Evolutionary conservation across 2,329 filamentous ascomycete genomes (phyloP), one percentile per base, ranked within the genome.

Genomic region (Trichoderma semiorbis): DNA sequence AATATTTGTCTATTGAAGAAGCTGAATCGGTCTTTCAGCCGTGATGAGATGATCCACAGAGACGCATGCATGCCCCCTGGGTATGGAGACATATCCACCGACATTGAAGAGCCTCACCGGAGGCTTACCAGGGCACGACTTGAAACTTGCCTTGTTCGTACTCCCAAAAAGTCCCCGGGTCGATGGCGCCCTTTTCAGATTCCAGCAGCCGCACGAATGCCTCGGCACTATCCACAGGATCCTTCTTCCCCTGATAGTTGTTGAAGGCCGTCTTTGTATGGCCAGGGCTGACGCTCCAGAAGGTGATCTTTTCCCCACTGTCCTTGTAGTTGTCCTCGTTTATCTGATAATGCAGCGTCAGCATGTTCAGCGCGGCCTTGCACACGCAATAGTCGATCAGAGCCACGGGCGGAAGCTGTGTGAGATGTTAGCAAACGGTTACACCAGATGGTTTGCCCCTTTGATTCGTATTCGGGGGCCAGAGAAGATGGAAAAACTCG

Each of bases 321-420:
- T 57, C 21, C 24, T 36, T 32, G 34, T 53, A 34, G 10, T 47
- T 28, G 34, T 74, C 73, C 7, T 77, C 74, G 14, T 24, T 14
- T 10, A 62, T 53, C 50, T 62, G 67, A 24, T 62, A 71, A 14
- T 75, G 71, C 36, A 76, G 47, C 24, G 72, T 72, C 63, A 75
- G 61, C 75, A 76, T 76, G 72, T 74, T 76, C 18, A 77, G 69
- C 3, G 68, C 75, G 5, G 74, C 73, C 36, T 77, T 74, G 28
- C 69, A 68, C 21, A 76, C 57, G 50, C 72, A 72, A 47, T 75
- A 75, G 14, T 73, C 72, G 28, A 72, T 30, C 0, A 72, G 10
- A 21, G 55, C 16, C 1, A 72, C 69, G 10, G 67, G 55, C 2
- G 67, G 67, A 62, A 69, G 67, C 67, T 62, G 16, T 32, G 12